phyloP scores from a whole-genome alignment of 192 early-diverging fungal species.

The Linnemannia elongata region DNA sequence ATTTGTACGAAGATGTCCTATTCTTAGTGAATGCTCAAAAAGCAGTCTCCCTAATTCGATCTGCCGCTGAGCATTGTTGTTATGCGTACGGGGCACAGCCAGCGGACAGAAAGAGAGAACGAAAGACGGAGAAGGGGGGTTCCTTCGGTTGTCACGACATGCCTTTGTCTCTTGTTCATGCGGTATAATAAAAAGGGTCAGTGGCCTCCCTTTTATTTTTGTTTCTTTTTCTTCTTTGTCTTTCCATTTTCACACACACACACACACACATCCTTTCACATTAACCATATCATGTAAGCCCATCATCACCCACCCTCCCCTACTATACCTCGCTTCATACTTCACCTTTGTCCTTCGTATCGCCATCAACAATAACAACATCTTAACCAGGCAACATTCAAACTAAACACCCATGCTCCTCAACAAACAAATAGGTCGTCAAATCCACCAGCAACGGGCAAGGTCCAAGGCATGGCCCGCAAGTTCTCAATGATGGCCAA shows the following conservation, averaged over 20 bases:
- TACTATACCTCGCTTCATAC: background rate
- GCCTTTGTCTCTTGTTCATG: background rate
- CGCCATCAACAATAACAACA: background rate
- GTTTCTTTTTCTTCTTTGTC: conserved; percentile 3
- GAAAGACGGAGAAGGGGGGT: background rate
- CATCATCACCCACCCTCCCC: background rate
- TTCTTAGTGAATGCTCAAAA: conserved; percentile 7
- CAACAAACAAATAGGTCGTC: background rate
- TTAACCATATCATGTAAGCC: background rate
- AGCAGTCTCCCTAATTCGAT: background rate
- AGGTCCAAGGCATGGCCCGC: conserved; percentile 49
- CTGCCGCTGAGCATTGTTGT: background rate
- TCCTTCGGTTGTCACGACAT: background rate
- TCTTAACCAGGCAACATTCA: background rate
- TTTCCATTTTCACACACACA: background rate
- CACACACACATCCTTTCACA: background rate
- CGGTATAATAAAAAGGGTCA: background rate
- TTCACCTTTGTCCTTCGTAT: background rate
- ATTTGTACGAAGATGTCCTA: conserved; percentile 4
- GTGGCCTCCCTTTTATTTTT: background rate
- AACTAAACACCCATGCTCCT: background rate
- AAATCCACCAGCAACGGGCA: conserved; percentile 16
- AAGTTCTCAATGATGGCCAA: conserved; percentile 50
- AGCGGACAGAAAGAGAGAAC: background rate
- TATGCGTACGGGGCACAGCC: background rate